These are phyloP conservation scores for Fonsecaea multimorphosa DNA, from an alignment of 2,329 filamentous ascomycete species.

Conservation along the genomic window DNA sequence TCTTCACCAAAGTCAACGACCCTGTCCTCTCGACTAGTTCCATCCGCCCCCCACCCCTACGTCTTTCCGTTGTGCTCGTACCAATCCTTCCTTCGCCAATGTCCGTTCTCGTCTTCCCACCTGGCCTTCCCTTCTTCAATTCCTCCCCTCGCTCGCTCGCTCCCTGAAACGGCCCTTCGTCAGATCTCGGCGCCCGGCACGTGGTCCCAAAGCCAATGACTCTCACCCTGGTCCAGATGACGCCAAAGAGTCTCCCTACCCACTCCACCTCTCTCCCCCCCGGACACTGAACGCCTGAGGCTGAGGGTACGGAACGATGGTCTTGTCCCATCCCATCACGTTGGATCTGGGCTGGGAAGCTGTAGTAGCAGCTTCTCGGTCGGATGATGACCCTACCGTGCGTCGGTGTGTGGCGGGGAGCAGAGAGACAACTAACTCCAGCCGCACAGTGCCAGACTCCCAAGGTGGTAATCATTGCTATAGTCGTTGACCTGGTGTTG, in stretches of 20 bases:
- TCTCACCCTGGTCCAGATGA: slow-evolving; percentile 16
- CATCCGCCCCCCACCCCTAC: slow-evolving; percentile 1
- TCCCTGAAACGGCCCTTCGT: slow-evolving; percentile 12
- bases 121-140: slow-evolving; percentile 6
- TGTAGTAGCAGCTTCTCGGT: slow-evolving; percentile 13
- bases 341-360: slow-evolving; percentile 10
- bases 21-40: slow-evolving; percentile 3
- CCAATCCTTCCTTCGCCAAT: slow-evolving; percentile 6
- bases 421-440: slow-evolving; percentile 8
- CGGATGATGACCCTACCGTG: slow-evolving; percentile 28
- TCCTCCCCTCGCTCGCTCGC: background rate
- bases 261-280: background rate
- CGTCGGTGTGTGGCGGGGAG: slow-evolving; percentile 24
- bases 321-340: slow-evolving; percentile 1
- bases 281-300: slow-evolving; percentile 23
- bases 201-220: slow-evolving; percentile 22
- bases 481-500: slow-evolving; percentile 8
- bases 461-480: slow-evolving; percentile 22
- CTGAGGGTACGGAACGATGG: slow-evolving; percentile 11
- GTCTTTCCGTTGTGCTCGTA: background rate
- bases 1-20: background rate
- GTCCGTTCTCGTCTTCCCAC: slow-evolving; percentile 3
- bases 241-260: slow-evolving; percentile 17
- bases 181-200: slow-evolving; percentile 26
- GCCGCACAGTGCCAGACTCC: slow-evolving; percentile 15